Evolutionary conservation across 352 stramenopile genomes (phyloP).

Genomic region (Pythium graminicola): DNA sequence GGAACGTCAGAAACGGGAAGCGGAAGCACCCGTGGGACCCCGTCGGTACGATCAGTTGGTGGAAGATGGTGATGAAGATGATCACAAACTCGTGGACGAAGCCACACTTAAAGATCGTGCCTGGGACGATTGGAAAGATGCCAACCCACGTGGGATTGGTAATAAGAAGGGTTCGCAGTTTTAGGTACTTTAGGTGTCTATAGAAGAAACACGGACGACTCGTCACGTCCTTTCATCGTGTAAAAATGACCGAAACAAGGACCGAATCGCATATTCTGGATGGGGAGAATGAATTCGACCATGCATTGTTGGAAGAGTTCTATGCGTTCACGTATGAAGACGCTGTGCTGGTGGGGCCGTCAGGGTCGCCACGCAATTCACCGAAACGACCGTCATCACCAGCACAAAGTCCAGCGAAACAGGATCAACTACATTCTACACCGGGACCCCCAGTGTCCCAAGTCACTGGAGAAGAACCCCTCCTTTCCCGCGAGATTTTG

Average conservation of each 20-base stretch:
- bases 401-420: slow-evolving; percentile 16
- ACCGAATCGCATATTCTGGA: background rate
- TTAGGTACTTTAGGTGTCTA: too few species aligned
- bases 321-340: slow-evolving; percentile 61
- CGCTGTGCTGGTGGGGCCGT: slow-evolving; percentile 32
- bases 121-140: slow-evolving; percentile 97
- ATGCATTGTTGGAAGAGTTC: slow-evolving; percentile 40
- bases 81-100: slow-evolving; percentile 88
- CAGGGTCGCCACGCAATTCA: background rate
- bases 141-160: slow-evolving; percentile 92
- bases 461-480: slow-evolving; percentile 7
- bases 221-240: too few species aligned
- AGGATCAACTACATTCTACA: slow-evolving; percentile 1
- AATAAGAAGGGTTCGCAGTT: slow-evolving; percentile 96
- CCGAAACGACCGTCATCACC: slow-evolving; percentile 21
- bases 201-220: too few species aligned
- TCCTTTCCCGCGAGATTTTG: slow-evolving; percentile 47
- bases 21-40: slow-evolving; percentile 42
- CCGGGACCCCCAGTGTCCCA: slow-evolving; percentile 7
- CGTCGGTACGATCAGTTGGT: slow-evolving; percentile 92
- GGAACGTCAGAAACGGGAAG: slow-evolving; percentile 72
- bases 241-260: too few species aligned
- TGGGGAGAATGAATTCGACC: slow-evolving; percentile 22
- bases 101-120: slow-evolving; percentile 89
- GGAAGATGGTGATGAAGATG: slow-evolving; percentile 93